A percentile compares a stretch with the other conserved stretches of the same genome.
These are phyloP conservation scores for Teratosphaeria destructans DNA, from an alignment of 2,329 filamentous ascomycete genomes.

Conservation along the genomic window DNA sequence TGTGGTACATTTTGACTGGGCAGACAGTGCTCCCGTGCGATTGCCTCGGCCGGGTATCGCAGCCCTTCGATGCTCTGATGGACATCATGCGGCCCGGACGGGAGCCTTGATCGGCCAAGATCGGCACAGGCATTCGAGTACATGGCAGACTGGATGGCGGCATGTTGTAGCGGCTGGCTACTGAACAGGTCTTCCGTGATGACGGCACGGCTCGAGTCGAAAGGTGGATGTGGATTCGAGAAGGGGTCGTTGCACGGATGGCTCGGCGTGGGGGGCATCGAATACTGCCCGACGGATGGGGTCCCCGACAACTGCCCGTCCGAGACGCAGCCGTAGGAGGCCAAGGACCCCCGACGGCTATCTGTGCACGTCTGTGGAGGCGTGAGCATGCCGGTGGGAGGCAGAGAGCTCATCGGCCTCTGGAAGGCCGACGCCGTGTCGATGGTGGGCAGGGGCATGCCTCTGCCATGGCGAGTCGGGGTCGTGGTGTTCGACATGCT, in stretches of 20 bases:
- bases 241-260: conserved; percentile 2
- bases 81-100: not conserved
- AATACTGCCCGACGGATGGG: conserved; percentile 12
- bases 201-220: not conserved
- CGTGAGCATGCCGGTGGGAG: conserved; percentile 15
- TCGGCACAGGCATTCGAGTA: not conserved
- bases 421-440: conserved; percentile 14
- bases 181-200: not conserved
- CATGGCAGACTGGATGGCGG: not conserved
- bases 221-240: not conserved
- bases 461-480: conserved; percentile 13
- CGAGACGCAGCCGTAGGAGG: conserved; percentile 10
- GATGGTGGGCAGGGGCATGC: conserved; percentile 15
- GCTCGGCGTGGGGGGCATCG: conserved; percentile 16
- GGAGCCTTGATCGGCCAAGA: not conserved
- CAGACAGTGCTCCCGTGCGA: not conserved
- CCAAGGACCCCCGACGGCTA: conserved; percentile 18
- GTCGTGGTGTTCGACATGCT: conserved; percentile 18
- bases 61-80: not conserved
- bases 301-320: conserved; percentile 13
- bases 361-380: conserved; percentile 20
- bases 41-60: not conserved
- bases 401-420: conserved; percentile 5
- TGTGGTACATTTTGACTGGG: not conserved
- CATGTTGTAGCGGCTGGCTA: not conserved